Conservation (phyloP, 1,139 yeast genomes). For the Suhomyces ambrosiae region DNA sequence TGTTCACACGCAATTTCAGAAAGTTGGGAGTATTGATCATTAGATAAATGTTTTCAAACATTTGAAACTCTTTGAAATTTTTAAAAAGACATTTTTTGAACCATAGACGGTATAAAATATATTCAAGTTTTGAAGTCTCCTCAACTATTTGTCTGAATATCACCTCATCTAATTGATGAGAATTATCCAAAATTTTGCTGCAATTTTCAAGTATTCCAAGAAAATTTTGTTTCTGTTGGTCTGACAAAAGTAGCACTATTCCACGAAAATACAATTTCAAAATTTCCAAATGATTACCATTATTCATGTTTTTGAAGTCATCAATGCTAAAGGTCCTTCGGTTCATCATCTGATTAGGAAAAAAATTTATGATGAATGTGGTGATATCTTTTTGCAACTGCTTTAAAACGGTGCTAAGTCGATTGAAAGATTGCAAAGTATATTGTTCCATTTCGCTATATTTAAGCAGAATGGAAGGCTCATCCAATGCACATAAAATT, state of each 20-base stretch:
- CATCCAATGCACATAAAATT: neutral
- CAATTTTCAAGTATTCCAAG: slow-evolving; percentile 5
- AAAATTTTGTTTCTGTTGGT: neutral
- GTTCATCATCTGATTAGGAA: neutral
- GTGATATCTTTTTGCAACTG: neutral
- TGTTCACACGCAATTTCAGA: slow-evolving; percentile 1
- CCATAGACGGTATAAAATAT: slow-evolving; percentile 22
- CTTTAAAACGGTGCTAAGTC: neutral
- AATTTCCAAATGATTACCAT: neutral
- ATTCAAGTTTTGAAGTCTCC: slow-evolving; percentile 14
- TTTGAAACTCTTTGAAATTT: slow-evolving; percentile 16
- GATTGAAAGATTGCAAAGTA: neutral
- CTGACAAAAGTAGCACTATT: neutral
- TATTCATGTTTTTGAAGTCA: too few species aligned
- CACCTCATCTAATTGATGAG: neutral
- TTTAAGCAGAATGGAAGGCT: neutral
- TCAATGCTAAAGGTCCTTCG: too few species aligned
- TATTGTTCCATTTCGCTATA: neutral
- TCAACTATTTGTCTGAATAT: slow-evolving; percentile 1
- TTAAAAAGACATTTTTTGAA: slow-evolving; percentile 19
- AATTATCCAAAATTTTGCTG: neutral
- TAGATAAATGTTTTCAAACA: slow-evolving; percentile 26
- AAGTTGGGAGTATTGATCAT: slow-evolving; percentile 2
- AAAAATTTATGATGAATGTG: neutral
- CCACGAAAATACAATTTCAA: neutral